Evolutionary conservation across 2,329 filamentous ascomycete species (phyloP).

Genomic region (Ophiostoma pallidulum): DNA sequence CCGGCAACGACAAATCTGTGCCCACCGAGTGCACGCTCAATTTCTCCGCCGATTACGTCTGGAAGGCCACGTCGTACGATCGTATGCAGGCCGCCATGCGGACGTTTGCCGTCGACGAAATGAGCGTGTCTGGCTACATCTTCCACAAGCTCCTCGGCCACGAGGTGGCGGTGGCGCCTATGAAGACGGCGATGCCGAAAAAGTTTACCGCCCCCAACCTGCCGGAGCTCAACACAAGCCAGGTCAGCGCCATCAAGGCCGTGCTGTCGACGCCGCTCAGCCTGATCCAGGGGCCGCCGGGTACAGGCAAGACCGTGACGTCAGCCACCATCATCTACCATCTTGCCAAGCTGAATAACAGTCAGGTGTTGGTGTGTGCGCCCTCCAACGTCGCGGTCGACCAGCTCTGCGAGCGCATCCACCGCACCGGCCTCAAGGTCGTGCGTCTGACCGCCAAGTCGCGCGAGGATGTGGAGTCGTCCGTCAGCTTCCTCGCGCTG

Average conservation of each 20-base stretch:
- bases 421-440: constrained; percentile 88
- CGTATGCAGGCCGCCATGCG: constrained; percentile 99
- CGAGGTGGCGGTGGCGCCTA: constrained; percentile 85
- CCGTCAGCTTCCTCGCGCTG: constrained; percentile 86
- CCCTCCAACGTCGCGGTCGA: constrained; percentile 98
- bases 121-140: constrained; percentile 97
- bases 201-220: constrained; percentile 94
- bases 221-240: constrained; percentile 88
- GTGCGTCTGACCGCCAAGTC: constrained; percentile 98
- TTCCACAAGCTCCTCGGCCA: constrained; percentile 95
- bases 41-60: constrained; percentile 97
- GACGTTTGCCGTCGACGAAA: constrained; percentile 93
- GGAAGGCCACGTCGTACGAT: constrained; percentile 98
- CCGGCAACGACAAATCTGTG: constrained; percentile 90
- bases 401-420: constrained; percentile 94
- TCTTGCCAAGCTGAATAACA: constrained; percentile 86
- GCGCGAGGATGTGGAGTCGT: constrained; percentile 96
- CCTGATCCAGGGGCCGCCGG: constrained; percentile 91
- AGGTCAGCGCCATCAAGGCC: constrained; percentile 92
- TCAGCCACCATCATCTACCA: constrained; percentile 99
- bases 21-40: constrained; percentile 95
- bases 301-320: constrained; percentile 96
- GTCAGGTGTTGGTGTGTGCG: constrained; percentile 91
- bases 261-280: constrained; percentile 89
- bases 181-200: constrained; percentile 92